phyloP scores from a whole-genome alignment of 495 filamentous ascomycete species.

The Penicillium salamii region DNA sequence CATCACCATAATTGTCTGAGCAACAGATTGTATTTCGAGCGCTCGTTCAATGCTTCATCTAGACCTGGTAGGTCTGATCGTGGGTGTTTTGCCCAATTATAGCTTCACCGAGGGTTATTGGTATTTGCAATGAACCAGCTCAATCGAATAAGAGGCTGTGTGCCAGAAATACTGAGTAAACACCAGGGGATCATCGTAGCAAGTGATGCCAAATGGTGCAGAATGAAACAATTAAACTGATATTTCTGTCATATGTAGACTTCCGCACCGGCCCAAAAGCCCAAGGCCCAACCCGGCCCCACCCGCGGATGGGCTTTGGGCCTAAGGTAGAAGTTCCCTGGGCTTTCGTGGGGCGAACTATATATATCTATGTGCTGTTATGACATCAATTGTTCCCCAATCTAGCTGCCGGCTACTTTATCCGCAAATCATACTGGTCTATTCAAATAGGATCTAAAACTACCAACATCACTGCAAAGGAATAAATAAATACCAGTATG shows the following conservation, averaged over 20 bases:
- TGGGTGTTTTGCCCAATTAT: neutral
- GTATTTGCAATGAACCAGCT: slow-evolving; percentile 4
- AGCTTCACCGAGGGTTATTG: neutral
- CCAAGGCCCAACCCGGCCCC: no score
- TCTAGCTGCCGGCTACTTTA: no score
- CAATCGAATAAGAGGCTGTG: neutral
- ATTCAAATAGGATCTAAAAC: no score
- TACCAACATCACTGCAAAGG: no score
- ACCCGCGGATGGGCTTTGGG: no score
- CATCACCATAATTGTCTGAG: neutral
- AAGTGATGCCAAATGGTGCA: neutral
- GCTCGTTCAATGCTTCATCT: slow-evolving; percentile 1
- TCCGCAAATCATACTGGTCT: no score
- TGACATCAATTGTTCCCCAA: no score
- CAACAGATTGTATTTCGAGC: slow-evolving; percentile 1
- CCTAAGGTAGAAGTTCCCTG: no score
- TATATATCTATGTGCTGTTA: no score
- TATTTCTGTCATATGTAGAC: neutral
- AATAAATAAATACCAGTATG: no score
- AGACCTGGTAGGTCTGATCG: neutral
- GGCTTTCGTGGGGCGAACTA: no score
- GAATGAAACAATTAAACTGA: neutral
- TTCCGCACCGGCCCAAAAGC: no score
- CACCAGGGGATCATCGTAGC: neutral
- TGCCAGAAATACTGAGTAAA: neutral